Conservation (phyloP, 805 yeast genomes). For the Cyberlindnera meyerae region DNA sequence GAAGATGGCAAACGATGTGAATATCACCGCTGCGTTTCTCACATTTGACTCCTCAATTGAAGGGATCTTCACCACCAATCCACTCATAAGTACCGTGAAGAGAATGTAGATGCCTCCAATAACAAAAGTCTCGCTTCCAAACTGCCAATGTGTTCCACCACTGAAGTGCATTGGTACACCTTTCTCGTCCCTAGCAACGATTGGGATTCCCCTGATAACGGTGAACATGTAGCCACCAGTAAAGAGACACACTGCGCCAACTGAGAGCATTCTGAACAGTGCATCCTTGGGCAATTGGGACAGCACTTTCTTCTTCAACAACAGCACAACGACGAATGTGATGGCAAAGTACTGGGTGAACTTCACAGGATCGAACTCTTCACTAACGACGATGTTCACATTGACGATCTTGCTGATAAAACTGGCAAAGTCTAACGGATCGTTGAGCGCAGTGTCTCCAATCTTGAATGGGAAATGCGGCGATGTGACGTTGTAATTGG, state of each 20-base stretch:
- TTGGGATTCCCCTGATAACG: conserved; percentile 55
- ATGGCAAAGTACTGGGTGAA: conserved; percentile 42
- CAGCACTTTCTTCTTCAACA: conserved; percentile 44
- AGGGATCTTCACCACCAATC: conserved; percentile 37
- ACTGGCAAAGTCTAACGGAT: conserved; percentile 46
- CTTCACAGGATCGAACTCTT: conserved; percentile 37
- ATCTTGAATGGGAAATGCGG: conserved; percentile 34
- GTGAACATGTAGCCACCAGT: conserved; percentile 65
- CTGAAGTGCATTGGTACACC: conserved; percentile 52
- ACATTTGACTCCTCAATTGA: conserved; percentile 11
- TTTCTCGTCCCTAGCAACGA: conserved; percentile 48
- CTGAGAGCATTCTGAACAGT: conserved; percentile 29
- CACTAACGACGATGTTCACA: conserved; percentile 37
- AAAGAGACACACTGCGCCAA: conserved; percentile 39
- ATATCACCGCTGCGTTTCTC: conserved; percentile 8
- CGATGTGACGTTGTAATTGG: conserved; percentile 23
- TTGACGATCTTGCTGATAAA: conserved; percentile 45
- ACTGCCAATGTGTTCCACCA: conserved; percentile 64
- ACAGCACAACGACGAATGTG: conserved; percentile 40
- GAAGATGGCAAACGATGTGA: conserved; percentile 14
- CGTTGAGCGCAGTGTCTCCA: conserved; percentile 28
- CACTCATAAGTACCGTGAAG: conserved; percentile 38
- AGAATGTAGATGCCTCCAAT: conserved; percentile 46
- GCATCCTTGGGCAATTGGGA: conserved; percentile 26
- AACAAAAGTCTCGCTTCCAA: conserved; percentile 61